phyloP scores from a whole-genome alignment of 1,139 yeast genomes.

The Arxiozyma telluris region DNA sequence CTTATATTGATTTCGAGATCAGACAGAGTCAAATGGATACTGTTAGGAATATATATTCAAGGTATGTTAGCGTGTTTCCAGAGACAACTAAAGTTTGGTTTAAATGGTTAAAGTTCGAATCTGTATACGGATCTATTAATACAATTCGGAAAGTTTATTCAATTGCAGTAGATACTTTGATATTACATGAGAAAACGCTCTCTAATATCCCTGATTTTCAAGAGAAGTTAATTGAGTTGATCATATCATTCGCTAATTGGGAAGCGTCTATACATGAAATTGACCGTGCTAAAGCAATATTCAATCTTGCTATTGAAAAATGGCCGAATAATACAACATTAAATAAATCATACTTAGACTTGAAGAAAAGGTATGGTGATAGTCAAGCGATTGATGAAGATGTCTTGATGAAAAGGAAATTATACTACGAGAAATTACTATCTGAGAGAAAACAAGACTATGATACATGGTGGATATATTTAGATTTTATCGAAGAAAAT shows the following conservation, averaged over 20 bases:
- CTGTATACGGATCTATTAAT: slow-evolving; percentile 40
- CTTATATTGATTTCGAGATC: slow-evolving; percentile 63
- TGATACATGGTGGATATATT: slow-evolving; percentile 75
- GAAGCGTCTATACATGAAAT: slow-evolving; percentile 54
- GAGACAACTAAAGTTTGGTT: slow-evolving; percentile 53
- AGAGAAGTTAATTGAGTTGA: slow-evolving; percentile 33
- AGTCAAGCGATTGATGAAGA: slow-evolving; percentile 45
- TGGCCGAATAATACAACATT: slow-evolving; percentile 40
- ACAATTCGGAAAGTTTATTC: slow-evolving; percentile 58
- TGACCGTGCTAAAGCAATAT: slow-evolving; percentile 62
- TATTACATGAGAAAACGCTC: slow-evolving; percentile 17
- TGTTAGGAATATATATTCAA: slow-evolving; percentile 48
- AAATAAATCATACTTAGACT: slow-evolving; percentile 43
- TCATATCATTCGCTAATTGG: slow-evolving; percentile 61
- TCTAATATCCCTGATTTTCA: slow-evolving; percentile 1
- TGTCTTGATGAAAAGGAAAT: slow-evolving; percentile 45
- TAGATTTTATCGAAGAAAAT: slow-evolving; percentile 36
- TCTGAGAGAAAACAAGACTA: slow-evolving; percentile 46
- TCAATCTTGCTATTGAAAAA: slow-evolving; percentile 34
- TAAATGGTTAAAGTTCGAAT: slow-evolving; percentile 54
- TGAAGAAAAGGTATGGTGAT: slow-evolving; percentile 60
- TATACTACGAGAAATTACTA: slow-evolving; percentile 45
- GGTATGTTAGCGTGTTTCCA: slow-evolving; percentile 50
- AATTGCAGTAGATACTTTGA: slow-evolving; percentile 50
- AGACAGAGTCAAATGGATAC: slow-evolving; percentile 47